Percentiles rank a stretch among this genome's conserved stretches.
These are phyloP conservation scores for Phytophthora pinifolia DNA, from an alignment of 352 stramenopile genomes.

Conservation along the genomic window DNA sequence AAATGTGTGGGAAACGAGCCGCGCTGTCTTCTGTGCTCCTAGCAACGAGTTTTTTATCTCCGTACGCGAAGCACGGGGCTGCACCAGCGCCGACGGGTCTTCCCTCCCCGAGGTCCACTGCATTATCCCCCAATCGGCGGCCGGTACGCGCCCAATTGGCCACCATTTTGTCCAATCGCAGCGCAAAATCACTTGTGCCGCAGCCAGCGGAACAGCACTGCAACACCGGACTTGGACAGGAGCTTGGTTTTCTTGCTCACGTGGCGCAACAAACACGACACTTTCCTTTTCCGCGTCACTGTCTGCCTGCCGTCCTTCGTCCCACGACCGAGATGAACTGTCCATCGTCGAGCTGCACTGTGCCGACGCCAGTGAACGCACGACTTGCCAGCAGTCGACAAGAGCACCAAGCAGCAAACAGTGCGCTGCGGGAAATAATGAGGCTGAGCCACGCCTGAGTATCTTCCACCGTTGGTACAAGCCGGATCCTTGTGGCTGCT, in stretches of 20 bases:
- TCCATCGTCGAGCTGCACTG: slow-evolving; percentile 27
- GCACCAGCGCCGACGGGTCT: slow-evolving; percentile 7
- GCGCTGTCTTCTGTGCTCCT: background rate
- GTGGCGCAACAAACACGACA: too few relatives aligned
- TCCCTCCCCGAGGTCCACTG: slow-evolving; percentile 15
- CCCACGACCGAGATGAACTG: slow-evolving; percentile 59
- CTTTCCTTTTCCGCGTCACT: too few relatives aligned
- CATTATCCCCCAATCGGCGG: slow-evolving; percentile 19
- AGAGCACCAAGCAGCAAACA: slow-evolving; percentile 19
- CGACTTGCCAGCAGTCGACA: slow-evolving; percentile 35
- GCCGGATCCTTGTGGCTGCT: slow-evolving; percentile 26
- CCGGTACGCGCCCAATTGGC: slow-evolving; percentile 9
- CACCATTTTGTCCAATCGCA: slow-evolving; percentile 23
- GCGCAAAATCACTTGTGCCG: slow-evolving; percentile 8
- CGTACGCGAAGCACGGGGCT: too few relatives aligned
- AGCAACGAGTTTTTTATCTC: too few relatives aligned
- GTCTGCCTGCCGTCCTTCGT: slow-evolving; percentile 41
- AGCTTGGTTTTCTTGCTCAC: too few relatives aligned
- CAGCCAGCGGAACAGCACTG: slow-evolving; percentile 7
- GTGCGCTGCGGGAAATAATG: slow-evolving; percentile 31
- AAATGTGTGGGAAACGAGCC: slow-evolving; percentile 16
- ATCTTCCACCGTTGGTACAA: slow-evolving; percentile 40
- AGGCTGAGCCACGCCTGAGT: slow-evolving; percentile 42
- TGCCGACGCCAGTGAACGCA: slow-evolving; percentile 75
- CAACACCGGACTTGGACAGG: slow-evolving; percentile 19